These are phyloP conservation scores for Pythium aphanidermatum DNA, from an alignment of 352 stramenopile genomes.

Conservation along the genomic window DNA sequence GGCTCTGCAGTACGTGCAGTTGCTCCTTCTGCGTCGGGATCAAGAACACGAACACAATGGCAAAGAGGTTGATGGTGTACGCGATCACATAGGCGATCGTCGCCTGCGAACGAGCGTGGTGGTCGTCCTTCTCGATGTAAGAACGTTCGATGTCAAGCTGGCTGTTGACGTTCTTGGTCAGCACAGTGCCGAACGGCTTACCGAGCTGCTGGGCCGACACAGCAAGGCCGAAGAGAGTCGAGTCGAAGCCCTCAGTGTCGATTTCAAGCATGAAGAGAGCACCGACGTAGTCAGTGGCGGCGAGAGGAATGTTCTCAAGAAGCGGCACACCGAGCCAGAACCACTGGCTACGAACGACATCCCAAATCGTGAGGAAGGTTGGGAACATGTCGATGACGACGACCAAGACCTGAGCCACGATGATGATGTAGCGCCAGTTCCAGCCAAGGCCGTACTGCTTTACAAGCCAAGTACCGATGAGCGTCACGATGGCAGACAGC, in stretches of 20 bases:
- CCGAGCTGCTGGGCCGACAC: conserved; percentile 35
- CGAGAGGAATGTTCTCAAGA: conserved; percentile 41
- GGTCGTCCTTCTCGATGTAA: conserved; percentile 11
- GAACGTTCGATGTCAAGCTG: conserved; percentile 45
- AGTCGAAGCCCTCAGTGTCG: conserved; percentile 40
- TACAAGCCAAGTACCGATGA: conserved; percentile 34
- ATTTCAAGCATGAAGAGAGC: conserved; percentile 51
- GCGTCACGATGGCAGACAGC: conserved; percentile 31
- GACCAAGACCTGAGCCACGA: conserved; percentile 34
- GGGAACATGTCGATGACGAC: conserved; percentile 39
- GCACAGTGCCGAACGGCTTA: conserved; percentile 40
- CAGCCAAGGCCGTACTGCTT: conserved; percentile 43
- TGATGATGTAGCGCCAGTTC: conserved; percentile 42
- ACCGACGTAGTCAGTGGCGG: conserved; percentile 37
- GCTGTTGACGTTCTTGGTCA: conserved; percentile 52
- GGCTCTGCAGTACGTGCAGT: conserved; percentile 31
- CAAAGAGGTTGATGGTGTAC: conserved; percentile 46
- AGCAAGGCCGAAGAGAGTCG: conserved; percentile 38
- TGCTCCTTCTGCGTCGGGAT: conserved; percentile 49
- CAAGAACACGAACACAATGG: conserved; percentile 37
- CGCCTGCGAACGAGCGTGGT: conserved; percentile 36
- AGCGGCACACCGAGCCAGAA: conserved; percentile 59
- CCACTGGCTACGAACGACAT: conserved; percentile 64
- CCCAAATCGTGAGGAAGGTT: conserved; percentile 58
- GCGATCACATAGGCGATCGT: conserved; percentile 52